A percentile compares a stretch with the other conserved stretches of the same genome.
Conservation (phyloP, 2,329 filamentous ascomycete species). For the Colletotrichum tamarilloi region DNA sequence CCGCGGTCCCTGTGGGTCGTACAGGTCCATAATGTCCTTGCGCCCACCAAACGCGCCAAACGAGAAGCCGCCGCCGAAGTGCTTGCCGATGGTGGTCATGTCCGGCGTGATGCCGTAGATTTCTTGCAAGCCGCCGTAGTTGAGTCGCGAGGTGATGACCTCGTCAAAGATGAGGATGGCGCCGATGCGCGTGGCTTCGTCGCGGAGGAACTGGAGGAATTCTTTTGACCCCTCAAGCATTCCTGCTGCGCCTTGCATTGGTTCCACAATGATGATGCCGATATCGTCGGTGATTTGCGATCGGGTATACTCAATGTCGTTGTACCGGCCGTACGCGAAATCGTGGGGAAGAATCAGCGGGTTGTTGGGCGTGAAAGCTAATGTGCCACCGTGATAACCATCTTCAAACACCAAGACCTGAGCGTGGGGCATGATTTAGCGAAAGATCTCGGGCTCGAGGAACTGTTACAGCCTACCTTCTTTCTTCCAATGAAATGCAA, state of each 20-base stretch:
- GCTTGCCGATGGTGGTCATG: slow-evolving; percentile 74
- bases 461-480: slow-evolving; percentile 46
- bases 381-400: slow-evolving; percentile 62
- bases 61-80: slow-evolving; percentile 72
- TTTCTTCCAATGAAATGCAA: slow-evolving; percentile 55
- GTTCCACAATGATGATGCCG: slow-evolving; percentile 74
- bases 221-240: slow-evolving; percentile 60
- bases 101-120: slow-evolving; percentile 63
- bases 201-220: slow-evolving; percentile 50
- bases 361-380: slow-evolving; percentile 49
- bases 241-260: slow-evolving; percentile 73
- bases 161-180: slow-evolving; percentile 77
- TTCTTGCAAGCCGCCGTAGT: slow-evolving; percentile 59
- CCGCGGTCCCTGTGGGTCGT: slow-evolving; percentile 56
- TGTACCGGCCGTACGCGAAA: slow-evolving; percentile 71
- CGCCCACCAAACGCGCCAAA: slow-evolving; percentile 76
- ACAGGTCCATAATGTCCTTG: slow-evolving; percentile 67
- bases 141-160: slow-evolving; percentile 74
- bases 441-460: background rate
- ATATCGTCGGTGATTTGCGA: slow-evolving; percentile 60
- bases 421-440: background rate
- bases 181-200: slow-evolving; percentile 43
- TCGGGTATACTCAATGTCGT: slow-evolving; percentile 61
- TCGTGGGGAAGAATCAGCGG: slow-evolving; percentile 61
- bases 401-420: slow-evolving; percentile 57